A percentile compares a stretch with the other conserved stretches of the same genome.
phyloP scores from a whole-genome alignment of 1,284 basidiomycete species.

The Puccinia brachypodii region DNA sequence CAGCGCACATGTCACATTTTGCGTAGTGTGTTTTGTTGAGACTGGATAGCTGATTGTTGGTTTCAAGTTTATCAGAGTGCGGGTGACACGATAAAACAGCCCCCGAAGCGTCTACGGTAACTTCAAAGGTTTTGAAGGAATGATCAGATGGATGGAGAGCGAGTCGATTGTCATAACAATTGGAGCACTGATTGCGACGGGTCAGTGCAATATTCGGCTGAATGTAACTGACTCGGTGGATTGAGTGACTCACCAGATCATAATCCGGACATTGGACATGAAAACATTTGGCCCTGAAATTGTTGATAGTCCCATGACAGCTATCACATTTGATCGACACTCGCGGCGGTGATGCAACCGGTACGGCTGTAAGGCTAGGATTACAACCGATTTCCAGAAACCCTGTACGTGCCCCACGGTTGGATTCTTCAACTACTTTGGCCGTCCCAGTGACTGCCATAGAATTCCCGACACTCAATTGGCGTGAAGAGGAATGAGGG shows the following conservation, averaged over 20 bases:
- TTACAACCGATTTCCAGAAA: neutral
- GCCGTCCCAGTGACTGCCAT: neutral
- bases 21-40: slow-evolving; percentile 62
- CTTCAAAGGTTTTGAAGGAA: neutral
- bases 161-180: slow-evolving; percentile 10
- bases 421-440: neutral
- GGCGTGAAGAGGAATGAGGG: neutral
- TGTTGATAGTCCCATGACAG: slow-evolving; percentile 1
- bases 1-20: slow-evolving; percentile 69
- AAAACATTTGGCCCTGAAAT: slow-evolving; percentile 27
- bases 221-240: neutral
- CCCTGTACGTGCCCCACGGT: neutral
- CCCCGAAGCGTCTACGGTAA: neutral
- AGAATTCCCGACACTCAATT: neutral
- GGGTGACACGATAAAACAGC: neutral
- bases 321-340: slow-evolving; percentile 21
- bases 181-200: slow-evolving; percentile 4
- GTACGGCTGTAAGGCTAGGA: too few species aligned
- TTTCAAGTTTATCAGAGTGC: neutral
- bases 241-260: slow-evolving; percentile 19
- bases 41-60: neutral
- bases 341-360: slow-evolving; percentile 6
- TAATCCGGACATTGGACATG: slow-evolving; percentile 32
- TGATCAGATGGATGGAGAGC: slow-evolving; percentile 28
- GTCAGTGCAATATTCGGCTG: neutral